Conservation (phyloP, 306 rosid genomes). For the Vicia villosa region DNA sequence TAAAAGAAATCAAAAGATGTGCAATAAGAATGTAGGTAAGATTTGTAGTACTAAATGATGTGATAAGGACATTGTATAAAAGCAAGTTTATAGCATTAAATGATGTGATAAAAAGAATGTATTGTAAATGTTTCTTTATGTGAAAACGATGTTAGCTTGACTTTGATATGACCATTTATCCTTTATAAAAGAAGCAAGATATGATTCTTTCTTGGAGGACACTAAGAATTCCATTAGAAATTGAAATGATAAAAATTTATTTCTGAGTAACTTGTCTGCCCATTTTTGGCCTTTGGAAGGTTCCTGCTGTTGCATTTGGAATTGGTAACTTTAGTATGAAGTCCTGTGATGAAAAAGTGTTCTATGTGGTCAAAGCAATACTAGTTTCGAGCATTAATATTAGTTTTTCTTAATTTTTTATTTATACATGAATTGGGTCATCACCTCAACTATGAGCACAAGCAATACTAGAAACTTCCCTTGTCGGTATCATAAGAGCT, state of each 20-base stretch:
- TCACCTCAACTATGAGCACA: no score
- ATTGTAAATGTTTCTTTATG: neutral
- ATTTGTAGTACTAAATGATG: no score
- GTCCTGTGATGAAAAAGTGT: neutral
- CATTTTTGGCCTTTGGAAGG: neutral
- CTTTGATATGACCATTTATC: neutral
- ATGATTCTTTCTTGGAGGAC: neutral
- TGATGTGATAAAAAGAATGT: neutral
- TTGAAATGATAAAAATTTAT: neutral
- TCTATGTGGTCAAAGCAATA: neutral
- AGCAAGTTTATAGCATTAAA: neutral
- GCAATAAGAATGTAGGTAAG: neutral
- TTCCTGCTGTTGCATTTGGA: neutral
- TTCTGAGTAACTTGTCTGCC: neutral
- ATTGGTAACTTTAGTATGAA: neutral
- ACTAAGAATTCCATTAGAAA: neutral
- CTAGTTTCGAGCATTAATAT: neutral
- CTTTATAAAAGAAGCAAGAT: neutral
- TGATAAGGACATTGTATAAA: no score
- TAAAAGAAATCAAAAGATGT: neutral
- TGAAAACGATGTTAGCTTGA: neutral
- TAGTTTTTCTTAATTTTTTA: no score
- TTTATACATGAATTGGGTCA: no score
- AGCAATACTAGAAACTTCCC: neutral
- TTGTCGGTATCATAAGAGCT: neutral